Percentiles rank a stretch among this genome's conserved stretches.
Conservation (phyloP, 2,329 filamentous ascomycete genomes). For the Beauveria sp. region DNA sequence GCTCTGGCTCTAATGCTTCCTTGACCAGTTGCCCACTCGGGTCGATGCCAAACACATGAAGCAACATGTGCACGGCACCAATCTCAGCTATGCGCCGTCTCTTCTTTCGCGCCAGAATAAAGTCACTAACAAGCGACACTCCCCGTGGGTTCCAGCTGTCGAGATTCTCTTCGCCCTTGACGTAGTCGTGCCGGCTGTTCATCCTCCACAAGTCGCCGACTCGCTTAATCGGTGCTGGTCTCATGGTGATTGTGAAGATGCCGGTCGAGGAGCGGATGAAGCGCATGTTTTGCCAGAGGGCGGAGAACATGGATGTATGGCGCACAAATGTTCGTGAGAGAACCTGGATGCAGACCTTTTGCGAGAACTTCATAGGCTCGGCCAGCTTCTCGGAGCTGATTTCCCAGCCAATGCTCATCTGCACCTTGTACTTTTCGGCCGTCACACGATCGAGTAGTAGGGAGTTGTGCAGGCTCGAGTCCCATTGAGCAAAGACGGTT, state of each 20-base stretch:
- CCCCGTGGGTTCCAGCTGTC: constrained; percentile 81
- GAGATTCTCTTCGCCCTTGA: constrained; percentile 88
- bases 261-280: constrained; percentile 81
- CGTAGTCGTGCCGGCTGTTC: constrained; percentile 89
- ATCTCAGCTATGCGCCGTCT: constrained; percentile 71
- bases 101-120: constrained; percentile 66
- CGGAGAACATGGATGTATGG: constrained; percentile 78
- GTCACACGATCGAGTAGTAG: constrained; percentile 90
- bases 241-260: constrained; percentile 80
- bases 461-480: constrained; percentile 86
- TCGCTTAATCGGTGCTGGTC: constrained; percentile 82
- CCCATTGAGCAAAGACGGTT: constrained; percentile 88
- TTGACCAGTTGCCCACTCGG: constrained; percentile 25
- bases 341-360: constrained; percentile 76
- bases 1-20: constrained; percentile 24
- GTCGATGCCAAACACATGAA: constrained; percentile 50
- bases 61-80: constrained; percentile 61
- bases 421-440: constrained; percentile 85
- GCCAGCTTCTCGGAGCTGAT: constrained; percentile 74
- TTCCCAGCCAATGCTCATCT: constrained; percentile 82
- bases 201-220: constrained; percentile 93
- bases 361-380: constrained; percentile 80
- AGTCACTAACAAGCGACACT: constrained; percentile 86
- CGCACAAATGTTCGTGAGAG: constrained; percentile 76
- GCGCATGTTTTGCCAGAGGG: constrained; percentile 76